These are phyloP conservation scores for Mortierella sp. DNA, from an alignment of 371 early-diverging fungal species.

Conservation along the genomic window DNA sequence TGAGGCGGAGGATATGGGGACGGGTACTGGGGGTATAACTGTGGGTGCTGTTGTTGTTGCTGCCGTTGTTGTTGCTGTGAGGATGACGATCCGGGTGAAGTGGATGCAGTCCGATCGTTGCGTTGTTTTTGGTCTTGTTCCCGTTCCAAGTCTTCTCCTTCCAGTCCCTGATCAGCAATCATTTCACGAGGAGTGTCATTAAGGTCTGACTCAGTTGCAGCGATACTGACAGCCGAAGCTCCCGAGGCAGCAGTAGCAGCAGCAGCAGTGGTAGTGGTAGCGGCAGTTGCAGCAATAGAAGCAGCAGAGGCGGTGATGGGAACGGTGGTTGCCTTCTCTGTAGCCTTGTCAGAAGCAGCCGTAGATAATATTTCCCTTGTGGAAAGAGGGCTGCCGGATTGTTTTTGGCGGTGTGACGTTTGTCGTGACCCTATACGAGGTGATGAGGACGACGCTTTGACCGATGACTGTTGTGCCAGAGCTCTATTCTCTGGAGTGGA, in stretches of 20 bases:
- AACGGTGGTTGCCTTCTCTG: background rate
- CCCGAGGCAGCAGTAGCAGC: background rate
- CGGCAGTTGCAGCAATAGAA: background rate
- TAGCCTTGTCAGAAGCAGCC: background rate
- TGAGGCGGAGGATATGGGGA: slow-evolving; percentile 6
- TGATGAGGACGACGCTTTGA: slow-evolving; percentile 15
- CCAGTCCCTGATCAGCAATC: slow-evolving; percentile 5
- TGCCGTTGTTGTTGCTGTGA: background rate
- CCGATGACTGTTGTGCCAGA: slow-evolving; percentile 14
- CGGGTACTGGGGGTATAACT: slow-evolving; percentile 4
- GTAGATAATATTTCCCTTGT: background rate
- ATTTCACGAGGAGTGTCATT: slow-evolving; percentile 1
- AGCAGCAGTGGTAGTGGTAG: background rate
- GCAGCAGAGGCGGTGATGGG: background rate
- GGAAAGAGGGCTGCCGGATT: background rate
- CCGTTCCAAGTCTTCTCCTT: background rate
- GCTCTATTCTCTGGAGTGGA: slow-evolving; percentile 11
- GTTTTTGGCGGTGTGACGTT: slow-evolving; percentile 37
- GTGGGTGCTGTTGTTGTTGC: background rate
- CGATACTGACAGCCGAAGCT: background rate
- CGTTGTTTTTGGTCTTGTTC: background rate
- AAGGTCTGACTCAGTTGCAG: background rate
- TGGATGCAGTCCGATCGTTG: background rate
- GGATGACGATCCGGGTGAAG: background rate
- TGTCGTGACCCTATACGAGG: slow-evolving; percentile 14